These are phyloP conservation scores for Aspergillus brasiliensis DNA, from an alignment of 2,329 filamentous ascomycete genomes.

Conservation along the genomic window DNA sequence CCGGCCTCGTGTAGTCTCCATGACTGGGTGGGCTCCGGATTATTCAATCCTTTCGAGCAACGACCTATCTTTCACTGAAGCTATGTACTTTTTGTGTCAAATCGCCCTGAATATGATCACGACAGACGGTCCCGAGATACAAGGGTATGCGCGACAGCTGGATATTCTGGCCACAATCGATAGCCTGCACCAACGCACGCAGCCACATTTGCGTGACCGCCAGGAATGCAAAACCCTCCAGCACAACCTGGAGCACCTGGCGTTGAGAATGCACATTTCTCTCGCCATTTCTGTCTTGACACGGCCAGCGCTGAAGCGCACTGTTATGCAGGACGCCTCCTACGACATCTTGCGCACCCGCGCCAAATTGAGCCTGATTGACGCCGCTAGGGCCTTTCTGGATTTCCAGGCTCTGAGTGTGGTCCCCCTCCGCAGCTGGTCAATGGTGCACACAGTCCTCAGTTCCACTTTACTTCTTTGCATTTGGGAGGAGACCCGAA, in stretches of 20 bases:
- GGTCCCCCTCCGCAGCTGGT: conserved; percentile 35
- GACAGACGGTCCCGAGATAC: conserved; percentile 40
- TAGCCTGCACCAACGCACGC: conserved; percentile 50
- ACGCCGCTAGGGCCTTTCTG: conserved; percentile 34
- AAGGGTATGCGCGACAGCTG: conserved; percentile 21
- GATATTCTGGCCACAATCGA: conserved; percentile 47
- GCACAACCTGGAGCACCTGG: conserved; percentile 59
- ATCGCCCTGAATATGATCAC: conserved; percentile 41
- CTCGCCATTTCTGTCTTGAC: conserved; percentile 60
- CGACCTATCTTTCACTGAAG: conserved; percentile 28
- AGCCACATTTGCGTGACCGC: conserved; percentile 52
- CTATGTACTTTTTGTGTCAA: conserved; percentile 33
- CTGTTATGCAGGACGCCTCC: conserved; percentile 8
- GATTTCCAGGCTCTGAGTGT: conserved; percentile 35
- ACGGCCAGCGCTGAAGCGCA: conserved; percentile 55
- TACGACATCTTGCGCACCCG: conserved; percentile 21
- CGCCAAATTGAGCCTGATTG: conserved; percentile 29
- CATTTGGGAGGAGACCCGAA: conserved; percentile 37
- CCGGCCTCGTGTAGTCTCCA: conserved; percentile 33
- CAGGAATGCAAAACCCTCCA: conserved; percentile 37
- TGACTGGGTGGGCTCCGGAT: conserved; percentile 26
- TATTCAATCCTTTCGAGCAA: conserved; percentile 13
- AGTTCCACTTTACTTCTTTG: conserved; percentile 37
- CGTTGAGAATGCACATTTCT: conserved; percentile 57
- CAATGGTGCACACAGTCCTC: conserved; percentile 38